Base-by-base conservation (phyloP, 2,329 filamentous ascomycete genomes). In the Colletotrichum filicis region DNA sequence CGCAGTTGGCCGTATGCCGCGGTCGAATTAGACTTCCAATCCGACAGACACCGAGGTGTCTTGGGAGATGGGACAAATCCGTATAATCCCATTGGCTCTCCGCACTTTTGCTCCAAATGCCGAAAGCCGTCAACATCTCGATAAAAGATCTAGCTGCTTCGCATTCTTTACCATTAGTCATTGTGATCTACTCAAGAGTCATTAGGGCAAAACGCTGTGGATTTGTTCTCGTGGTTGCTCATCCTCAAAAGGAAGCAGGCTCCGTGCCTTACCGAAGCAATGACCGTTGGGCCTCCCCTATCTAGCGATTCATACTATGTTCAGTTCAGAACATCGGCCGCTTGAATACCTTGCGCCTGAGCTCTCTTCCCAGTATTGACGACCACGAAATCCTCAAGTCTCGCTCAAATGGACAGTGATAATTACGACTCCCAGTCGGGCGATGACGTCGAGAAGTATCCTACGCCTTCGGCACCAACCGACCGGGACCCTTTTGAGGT, bases 401-500 rank as follows among this genome's bases (percentile, higher is more conserved):
- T 55, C 52, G 42, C 42, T 22, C 5, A 19, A 22, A 58, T 58
- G 55, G 16, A 30, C 8, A 19, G 28, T 16, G 24, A 24, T n/a
- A 61, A 22, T 22, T 14, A 6, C 35, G 35, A 26, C 4, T 9
- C 37, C 22, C 7, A 55, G 24, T 26, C 52, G 22, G 24, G 22
- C 11, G 22, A 24, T 22, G 52, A 55, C 14, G 52, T 1, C 11
- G 52, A 55, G 24, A 55, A 24, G 52, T 22, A 14, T 55, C 11
- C 22, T 6, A 12, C 1, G 52, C 52, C n/a, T 12, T 24, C n/a
- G 11, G 24, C 52, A 14, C 30, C 26, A 4, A n/a, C 42, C 12
- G 80, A 82, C 4, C 83, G 81, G 62, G 85, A 88, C 55, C 81
- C 83, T 0, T 95, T 90, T 76, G 88, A 94, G 73, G 95, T 98